Percentiles rank a stretch among this genome's conserved stretches.
Evolutionary conservation across 306 rosid genomes (phyloP).

Genomic region (Sophora flavescens): DNA sequence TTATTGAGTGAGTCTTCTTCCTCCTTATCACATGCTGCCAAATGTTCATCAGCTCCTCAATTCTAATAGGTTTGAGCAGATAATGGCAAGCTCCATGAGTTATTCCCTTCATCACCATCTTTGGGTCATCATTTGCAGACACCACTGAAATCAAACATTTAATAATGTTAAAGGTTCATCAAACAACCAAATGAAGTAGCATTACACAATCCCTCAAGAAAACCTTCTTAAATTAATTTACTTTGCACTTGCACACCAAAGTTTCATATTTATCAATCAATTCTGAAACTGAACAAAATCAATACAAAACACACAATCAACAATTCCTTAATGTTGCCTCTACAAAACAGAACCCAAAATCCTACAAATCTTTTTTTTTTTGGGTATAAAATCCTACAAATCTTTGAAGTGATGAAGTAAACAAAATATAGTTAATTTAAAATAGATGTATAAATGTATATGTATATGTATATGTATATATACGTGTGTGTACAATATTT

Average conservation of each 20-base stretch:
- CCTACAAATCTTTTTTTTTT: no score
- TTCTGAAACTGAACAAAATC: background rate
- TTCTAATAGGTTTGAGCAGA: constrained; percentile 88
- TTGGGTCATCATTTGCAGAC: constrained; percentile 79
- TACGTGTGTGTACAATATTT: no score
- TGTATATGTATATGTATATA: no score
- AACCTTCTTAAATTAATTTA: background rate
- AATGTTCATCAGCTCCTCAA: constrained; percentile 85
- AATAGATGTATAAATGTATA: no score
- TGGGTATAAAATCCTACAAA: no score
- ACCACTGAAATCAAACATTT: constrained; percentile 68
- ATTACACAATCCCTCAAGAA: background rate
- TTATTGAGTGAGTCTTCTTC: constrained; percentile 63
- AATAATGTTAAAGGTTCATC: constrained; percentile 7
- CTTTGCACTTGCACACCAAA: background rate
- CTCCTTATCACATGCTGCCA: constrained; percentile 95
- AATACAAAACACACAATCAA: background rate
- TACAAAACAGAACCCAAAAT: constrained; percentile 18
- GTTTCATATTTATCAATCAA: constrained; percentile 12
- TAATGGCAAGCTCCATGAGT: constrained; percentile 95
- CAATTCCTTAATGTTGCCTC: background rate
- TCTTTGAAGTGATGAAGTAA: constrained; percentile 12
- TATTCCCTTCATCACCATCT: constrained; percentile 94
- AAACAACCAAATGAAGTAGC: constrained; percentile 21
- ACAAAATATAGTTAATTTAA: background rate